These are phyloP conservation scores for Russula sp. DNA, from an alignment of 768 basidiomycete genomes.

Conservation along the genomic window DNA sequence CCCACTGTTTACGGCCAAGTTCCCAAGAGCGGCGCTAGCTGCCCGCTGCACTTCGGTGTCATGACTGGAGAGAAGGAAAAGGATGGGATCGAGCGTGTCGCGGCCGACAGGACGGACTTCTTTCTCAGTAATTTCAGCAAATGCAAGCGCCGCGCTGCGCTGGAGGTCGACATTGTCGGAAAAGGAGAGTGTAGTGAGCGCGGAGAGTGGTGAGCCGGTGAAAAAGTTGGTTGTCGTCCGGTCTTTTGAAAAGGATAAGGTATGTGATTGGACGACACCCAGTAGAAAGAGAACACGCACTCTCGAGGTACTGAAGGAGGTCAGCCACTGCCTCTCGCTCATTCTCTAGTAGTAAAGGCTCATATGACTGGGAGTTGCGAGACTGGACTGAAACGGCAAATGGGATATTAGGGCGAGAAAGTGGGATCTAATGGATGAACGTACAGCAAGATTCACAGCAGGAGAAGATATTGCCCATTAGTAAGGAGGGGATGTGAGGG, in stretches of 20 bases:
- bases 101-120: slow-evolving; percentile 95
- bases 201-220: slow-evolving; percentile 84
- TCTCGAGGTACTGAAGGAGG: slow-evolving; percentile 95
- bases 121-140: slow-evolving; percentile 99
- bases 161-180: slow-evolving; percentile 99
- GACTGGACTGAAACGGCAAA: slow-evolving; percentile 56
- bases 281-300: slow-evolving; percentile 47
- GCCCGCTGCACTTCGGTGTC: slow-evolving; percentile 99
- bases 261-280: neutral
- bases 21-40: slow-evolving; percentile 94
- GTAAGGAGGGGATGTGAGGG: slow-evolving; percentile 14
- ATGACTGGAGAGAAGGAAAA: slow-evolving; percentile 94
- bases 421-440: slow-evolving; percentile 33
- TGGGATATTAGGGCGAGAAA: slow-evolving; percentile 22
- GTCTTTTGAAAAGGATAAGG: slow-evolving; percentile 50
- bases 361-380: slow-evolving; percentile 81
- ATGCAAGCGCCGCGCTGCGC: slow-evolving; percentile 94
- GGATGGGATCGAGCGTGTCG: slow-evolving; percentile 96
- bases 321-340: slow-evolving; percentile 98
- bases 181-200: slow-evolving; percentile 95
- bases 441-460: slow-evolving; percentile 83
- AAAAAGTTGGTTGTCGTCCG: slow-evolving; percentile 99
- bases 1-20: slow-evolving; percentile 96
- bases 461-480: slow-evolving; percentile 74
- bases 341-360: slow-evolving; percentile 83